A percentile compares a stretch with the other conserved stretches of the same genome.
Evolutionary conservation across 805 yeast species (phyloP).

Genomic region (Metschnikowia gruessii): DNA sequence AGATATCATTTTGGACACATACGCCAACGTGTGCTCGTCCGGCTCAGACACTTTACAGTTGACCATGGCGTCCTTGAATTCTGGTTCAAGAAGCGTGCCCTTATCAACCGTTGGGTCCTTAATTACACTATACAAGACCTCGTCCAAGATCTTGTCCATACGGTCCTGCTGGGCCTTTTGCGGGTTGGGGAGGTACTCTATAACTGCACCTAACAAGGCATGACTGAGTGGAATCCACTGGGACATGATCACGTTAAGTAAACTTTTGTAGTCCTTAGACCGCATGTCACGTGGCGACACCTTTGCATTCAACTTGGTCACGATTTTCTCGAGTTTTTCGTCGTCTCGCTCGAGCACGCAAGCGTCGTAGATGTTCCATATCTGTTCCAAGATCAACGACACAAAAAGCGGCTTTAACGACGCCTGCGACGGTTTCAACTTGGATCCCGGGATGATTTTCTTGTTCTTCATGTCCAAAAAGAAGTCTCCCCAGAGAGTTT

Average conservation of each 20-base stretch:
- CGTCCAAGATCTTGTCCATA: constrained; percentile 58
- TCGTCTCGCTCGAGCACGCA: constrained; percentile 61
- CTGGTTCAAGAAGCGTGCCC: constrained; percentile 43
- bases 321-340: constrained; percentile 73
- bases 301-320: constrained; percentile 63
- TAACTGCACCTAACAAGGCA: constrained; percentile 78
- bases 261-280: constrained; percentile 68
- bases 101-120: constrained; percentile 39
- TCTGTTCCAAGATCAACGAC: constrained; percentile 77
- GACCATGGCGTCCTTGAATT: constrained; percentile 54
- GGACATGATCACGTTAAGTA: constrained; percentile 67
- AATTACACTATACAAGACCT: constrained; percentile 45
- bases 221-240: constrained; percentile 95
- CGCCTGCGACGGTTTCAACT: constrained; percentile 52
- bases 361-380: constrained; percentile 87
- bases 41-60: constrained; percentile 68
- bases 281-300: constrained; percentile 72
- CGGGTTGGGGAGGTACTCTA: constrained; percentile 86
- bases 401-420: constrained; percentile 78
- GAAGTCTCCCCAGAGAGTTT: constrained; percentile 95
- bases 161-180: constrained; percentile 67
- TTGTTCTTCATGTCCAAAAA: constrained; percentile 87
- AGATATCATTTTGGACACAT: constrained; percentile 85
- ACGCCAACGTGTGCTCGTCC: constrained; percentile 52
- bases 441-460: constrained; percentile 67